Conservation (phyloP, 768 basidiomycete genomes). For the Termitomyces heimii region DNA sequence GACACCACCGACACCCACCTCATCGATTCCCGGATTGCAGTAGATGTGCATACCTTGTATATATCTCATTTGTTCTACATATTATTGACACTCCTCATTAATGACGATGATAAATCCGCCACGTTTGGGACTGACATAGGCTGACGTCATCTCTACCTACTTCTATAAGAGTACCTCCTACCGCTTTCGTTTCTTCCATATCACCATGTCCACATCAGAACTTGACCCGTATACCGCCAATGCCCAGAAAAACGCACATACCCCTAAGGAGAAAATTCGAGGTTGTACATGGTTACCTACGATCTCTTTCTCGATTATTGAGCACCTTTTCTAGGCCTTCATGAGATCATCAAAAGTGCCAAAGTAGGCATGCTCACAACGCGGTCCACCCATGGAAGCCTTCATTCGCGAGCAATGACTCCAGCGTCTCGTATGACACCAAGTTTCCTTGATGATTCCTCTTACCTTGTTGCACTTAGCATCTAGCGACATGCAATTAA, state of each 20-base stretch:
- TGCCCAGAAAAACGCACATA: slow-evolving; percentile 51
- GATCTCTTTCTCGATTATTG: not conserved
- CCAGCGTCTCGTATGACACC: slow-evolving; percentile 53
- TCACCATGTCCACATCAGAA: slow-evolving; percentile 18
- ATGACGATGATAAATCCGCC: slow-evolving; percentile 5
- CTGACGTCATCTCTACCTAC: slow-evolving; percentile 15
- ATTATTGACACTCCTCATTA: slow-evolving; percentile 10
- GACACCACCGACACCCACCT: slow-evolving; percentile 38
- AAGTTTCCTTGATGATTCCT: not conserved
- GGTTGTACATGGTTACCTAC: slow-evolving; percentile 26
- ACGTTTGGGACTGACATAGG: not conserved
- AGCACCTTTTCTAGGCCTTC: slow-evolving; percentile 42
- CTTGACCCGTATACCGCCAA: slow-evolving; percentile 74
- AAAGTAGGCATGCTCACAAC: slow-evolving; percentile 77
- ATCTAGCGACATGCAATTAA: slow-evolving; percentile 39
- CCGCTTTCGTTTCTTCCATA: not conserved
- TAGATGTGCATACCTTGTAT: slow-evolving; percentile 40
- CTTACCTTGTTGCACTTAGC: slow-evolving; percentile 24
- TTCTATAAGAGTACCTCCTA: slow-evolving; percentile 13
- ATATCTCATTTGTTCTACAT: slow-evolving; percentile 28
- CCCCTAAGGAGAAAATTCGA: slow-evolving; percentile 60
- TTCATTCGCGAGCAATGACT: slow-evolving; percentile 82
- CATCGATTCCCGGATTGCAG: slow-evolving; percentile 37
- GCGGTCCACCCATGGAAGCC: slow-evolving; percentile 53
- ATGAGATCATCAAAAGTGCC: slow-evolving; percentile 55